Base-by-base conservation (phyloP, 2,329 filamentous ascomycete genomes). In the Sporothrix humicola region DNA sequence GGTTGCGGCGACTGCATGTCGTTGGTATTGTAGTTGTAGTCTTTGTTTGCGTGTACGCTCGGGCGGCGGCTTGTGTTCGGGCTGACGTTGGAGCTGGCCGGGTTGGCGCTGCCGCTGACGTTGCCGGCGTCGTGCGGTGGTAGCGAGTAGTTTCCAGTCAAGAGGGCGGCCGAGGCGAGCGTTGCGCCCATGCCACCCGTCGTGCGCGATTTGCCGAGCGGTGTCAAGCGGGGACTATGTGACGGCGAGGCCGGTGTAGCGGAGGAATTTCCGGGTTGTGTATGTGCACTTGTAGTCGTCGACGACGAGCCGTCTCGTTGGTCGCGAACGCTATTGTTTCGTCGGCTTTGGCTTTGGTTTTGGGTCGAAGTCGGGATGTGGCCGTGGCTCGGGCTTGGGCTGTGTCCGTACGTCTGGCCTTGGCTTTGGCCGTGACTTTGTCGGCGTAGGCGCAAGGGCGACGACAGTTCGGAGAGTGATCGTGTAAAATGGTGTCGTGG, bases 401-500 rank as follows among this genome's bases (percentile, higher is more conserved):
- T 46, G 7, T 68, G 4, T 7, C 52, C 42, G 26, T 52, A 50
- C 1, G 52, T 37, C 58, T 46, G 61, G 20, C 65, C 56, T 15
- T 61, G 79, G 73, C 69, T 80, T 81, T 66, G 79, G 70, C 83
- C 82, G 42, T 83, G 81, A 75, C 80, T 80, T 72, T 81, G 79
- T 12, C 80, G 78, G 69, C 80, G 79, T 76, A 82, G 80, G 73
- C 81, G 83, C 74, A 83, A 81, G 26, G 87, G 85, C 50, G 85
- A 84, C 31, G 86, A 82, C 70, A 88, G 77, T 76, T 89, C 87
- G 61, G 85, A 85, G 74, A 89, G 84, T 65, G 89, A 90, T 48
- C 87, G 85, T 74, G 84, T 86, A 74, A 89, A 82, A 77, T 87
- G 86, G 77, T 88, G 88, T 74, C 84, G 84, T 31, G 83, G 79